Evolutionary conservation across 2,329 filamentous ascomycete species (phyloP).

Genomic region (Neoascochyta sp.): DNA sequence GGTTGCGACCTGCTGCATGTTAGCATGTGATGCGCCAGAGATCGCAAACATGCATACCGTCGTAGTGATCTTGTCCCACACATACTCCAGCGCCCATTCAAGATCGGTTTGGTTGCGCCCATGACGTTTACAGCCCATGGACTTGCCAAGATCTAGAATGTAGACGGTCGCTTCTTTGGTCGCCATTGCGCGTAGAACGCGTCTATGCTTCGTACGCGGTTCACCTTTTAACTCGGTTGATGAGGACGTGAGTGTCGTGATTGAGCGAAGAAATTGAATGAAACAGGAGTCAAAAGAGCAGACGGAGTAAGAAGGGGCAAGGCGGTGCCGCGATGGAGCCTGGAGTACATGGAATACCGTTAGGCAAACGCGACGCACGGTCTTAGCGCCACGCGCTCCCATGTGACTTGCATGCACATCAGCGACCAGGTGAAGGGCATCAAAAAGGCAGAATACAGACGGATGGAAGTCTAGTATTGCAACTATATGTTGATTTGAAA

Average conservation of each 20-base stretch:
- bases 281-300: not conserved
- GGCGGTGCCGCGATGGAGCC: slow-evolving; percentile 1
- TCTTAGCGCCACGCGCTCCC: slow-evolving; percentile 3
- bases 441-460: too few relatives aligned
- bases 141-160: slow-evolving; percentile 79
- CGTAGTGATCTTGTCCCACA: slow-evolving; percentile 87
- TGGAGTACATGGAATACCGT: slow-evolving; percentile 11
- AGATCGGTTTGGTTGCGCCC: slow-evolving; percentile 75
- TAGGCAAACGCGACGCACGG: slow-evolving; percentile 29
- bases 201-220: not conserved
- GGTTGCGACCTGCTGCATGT: slow-evolving; percentile 50
- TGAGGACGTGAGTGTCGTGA: not conserved
- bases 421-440: too few relatives aligned
- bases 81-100: slow-evolving; percentile 84
- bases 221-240: not conserved
- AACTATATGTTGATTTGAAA: too few relatives aligned
- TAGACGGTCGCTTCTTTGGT: slow-evolving; percentile 92
- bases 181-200: slow-evolving; percentile 58
- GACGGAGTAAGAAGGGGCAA: slow-evolving; percentile 1
- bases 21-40: slow-evolving; percentile 11
- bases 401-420: too few relatives aligned
- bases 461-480: too few relatives aligned
- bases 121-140: slow-evolving; percentile 72
- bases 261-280: not conserved
- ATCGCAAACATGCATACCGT: slow-evolving; percentile 54